Evolutionary conservation across 257 asterid species (phyloP).

Genomic region (Solanum pinnatisectum): DNA sequence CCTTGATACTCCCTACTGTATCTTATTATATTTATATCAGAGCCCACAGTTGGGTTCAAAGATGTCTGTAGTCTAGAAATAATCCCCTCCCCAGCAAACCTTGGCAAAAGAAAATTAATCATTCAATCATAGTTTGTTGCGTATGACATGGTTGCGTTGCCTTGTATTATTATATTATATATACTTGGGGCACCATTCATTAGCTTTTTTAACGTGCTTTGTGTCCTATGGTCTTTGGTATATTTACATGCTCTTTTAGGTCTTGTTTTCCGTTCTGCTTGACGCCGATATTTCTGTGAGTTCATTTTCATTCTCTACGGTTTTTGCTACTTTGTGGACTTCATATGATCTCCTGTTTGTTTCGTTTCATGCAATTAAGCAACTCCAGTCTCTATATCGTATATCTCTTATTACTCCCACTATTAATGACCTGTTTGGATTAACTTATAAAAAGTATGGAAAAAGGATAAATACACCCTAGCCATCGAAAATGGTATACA

Average conservation of each 20-base stretch:
- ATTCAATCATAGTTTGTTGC: not conserved
- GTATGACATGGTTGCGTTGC: not conserved
- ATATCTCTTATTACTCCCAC: not conserved
- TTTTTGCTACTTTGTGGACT: not conserved
- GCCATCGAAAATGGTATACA: no score
- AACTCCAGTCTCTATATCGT: not conserved
- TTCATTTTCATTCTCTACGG: not conserved
- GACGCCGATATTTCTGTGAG: not conserved
- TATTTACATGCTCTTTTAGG: not conserved
- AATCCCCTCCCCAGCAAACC: not conserved
- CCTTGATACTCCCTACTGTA: not conserved
- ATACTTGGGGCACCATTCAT: not conserved
- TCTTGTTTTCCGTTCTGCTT: not conserved
- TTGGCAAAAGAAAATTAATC: not conserved
- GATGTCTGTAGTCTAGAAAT: not conserved
- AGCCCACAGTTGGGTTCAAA: not conserved
- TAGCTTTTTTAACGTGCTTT: not conserved
- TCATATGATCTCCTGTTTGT: not conserved
- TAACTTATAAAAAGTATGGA: not conserved
- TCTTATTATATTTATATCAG: not conserved
- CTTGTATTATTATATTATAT: not conserved
- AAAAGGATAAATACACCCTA: no score
- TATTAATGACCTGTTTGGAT: no score
- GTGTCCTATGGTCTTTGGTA: not conserved
- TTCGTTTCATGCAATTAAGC: not conserved